These are phyloP conservation scores for Arabidopsis thaliana DNA, from an alignment of 345 rosid species.

Conservation along the genomic window TAIR10.1 NC_003075.7:2352001-2352500, in stretches of 20 bases:
- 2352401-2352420: too few relatives aligned
- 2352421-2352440: slow-evolving; percentile 3
- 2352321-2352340: too few relatives aligned
- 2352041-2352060: slow-evolving; percentile 41
- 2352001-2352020: slow-evolving; percentile 68
- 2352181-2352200: neutral
- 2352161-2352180: slow-evolving; percentile 29
- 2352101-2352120: slow-evolving; percentile 11
- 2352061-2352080: slow-evolving; percentile 39
- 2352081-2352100: slow-evolving; percentile 38
- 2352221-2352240: slow-evolving; percentile 27
- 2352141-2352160: slow-evolving; percentile 17
- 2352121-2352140: neutral
- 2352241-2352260: slow-evolving; percentile 6
- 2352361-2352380: too few relatives aligned
- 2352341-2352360: too few relatives aligned
- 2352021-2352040: slow-evolving; percentile 68
- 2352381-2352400: too few relatives aligned
- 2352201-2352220: neutral
- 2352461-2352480: slow-evolving; percentile 3
- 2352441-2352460: slow-evolving; percentile 26
- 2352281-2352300: neutral
- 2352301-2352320: too few relatives aligned
- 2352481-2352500: neutral
- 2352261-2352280: neutral